Evolutionary conservation across 2,329 filamentous ascomycete genomes (phyloP).

Genomic region (Scedosporium minutisporum): DNA sequence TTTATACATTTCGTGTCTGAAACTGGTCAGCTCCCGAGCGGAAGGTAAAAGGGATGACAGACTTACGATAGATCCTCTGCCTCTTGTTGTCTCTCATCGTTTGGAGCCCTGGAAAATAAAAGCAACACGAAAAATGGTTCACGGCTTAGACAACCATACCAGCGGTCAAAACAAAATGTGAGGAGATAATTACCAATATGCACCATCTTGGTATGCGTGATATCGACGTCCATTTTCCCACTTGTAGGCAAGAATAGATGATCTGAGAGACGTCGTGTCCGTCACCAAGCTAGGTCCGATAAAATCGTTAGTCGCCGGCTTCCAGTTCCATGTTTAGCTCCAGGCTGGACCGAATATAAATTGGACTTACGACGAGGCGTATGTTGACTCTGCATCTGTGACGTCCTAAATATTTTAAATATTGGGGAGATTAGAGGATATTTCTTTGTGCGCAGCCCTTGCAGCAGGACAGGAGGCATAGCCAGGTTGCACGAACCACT

Average conservation of each 20-base stretch:
- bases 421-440: too few species aligned
- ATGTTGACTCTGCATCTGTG: neutral
- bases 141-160: neutral
- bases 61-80: slow-evolving; percentile 18
- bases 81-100: slow-evolving; percentile 18
- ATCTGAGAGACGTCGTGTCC: slow-evolving; percentile 22
- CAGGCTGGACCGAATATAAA: too few species aligned
- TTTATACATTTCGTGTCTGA: slow-evolving; percentile 17
- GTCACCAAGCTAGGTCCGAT: neutral
- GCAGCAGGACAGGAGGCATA: too few species aligned
- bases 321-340: neutral
- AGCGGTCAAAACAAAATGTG: neutral
- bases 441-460: neutral
- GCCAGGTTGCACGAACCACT: neutral
- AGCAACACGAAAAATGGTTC: too few species aligned
- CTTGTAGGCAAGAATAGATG: slow-evolving; percentile 31
- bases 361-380: neutral
- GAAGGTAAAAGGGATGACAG: neutral
- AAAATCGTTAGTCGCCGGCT: too few species aligned
- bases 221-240: slow-evolving; percentile 39
- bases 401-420: neutral
- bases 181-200: slow-evolving; percentile 16
- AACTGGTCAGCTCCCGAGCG: neutral
- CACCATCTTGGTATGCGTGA: slow-evolving; percentile 28
- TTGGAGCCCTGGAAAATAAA: slow-evolving; percentile 15